Evolutionary conservation across 768 basidiomycete species (phyloP).

Genomic region (Rhodotorula paludigena): DNA sequence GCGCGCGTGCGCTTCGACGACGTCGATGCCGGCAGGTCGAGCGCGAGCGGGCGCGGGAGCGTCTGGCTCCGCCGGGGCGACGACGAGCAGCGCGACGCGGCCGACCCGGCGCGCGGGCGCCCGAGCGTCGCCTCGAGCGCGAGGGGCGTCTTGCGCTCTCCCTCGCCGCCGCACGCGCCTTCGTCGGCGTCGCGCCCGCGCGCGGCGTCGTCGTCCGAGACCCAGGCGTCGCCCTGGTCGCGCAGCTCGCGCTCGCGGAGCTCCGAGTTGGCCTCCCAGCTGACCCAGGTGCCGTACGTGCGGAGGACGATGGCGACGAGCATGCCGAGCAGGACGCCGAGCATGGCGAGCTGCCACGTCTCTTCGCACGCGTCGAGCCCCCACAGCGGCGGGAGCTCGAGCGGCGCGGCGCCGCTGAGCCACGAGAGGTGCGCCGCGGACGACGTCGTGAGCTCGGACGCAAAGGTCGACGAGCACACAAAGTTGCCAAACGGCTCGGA

Average conservation of each 20-base stretch:
- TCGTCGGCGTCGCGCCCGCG: not conserved
- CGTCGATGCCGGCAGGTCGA: not conserved
- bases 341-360: constrained; percentile 8
- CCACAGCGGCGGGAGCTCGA: constrained; percentile 14
- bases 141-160: not conserved
- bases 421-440: not conserved
- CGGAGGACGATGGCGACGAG: constrained; percentile 2
- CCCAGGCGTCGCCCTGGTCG: not conserved
- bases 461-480: constrained; percentile 26
- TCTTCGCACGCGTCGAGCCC: constrained; percentile 37
- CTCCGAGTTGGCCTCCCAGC: constrained; percentile 12
- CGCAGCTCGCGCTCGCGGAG: constrained; percentile 13
- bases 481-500: constrained; percentile 17
- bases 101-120: not conserved
- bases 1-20: constrained; percentile 3
- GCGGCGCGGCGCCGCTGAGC: too few species aligned
- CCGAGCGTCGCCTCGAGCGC: not conserved
- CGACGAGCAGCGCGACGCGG: not conserved
- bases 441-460: not conserved
- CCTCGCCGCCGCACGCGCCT: not conserved
- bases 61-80: constrained; percentile 6
- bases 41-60: not conserved
- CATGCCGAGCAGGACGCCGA: constrained; percentile 11
- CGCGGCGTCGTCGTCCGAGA: not conserved
- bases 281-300: constrained; percentile 13